Percentiles rank a stretch among this genome's conserved stretches.
phyloP scores from a whole-genome alignment of 208 protist genomes.

The Naegleria lovaniensis region DNA sequence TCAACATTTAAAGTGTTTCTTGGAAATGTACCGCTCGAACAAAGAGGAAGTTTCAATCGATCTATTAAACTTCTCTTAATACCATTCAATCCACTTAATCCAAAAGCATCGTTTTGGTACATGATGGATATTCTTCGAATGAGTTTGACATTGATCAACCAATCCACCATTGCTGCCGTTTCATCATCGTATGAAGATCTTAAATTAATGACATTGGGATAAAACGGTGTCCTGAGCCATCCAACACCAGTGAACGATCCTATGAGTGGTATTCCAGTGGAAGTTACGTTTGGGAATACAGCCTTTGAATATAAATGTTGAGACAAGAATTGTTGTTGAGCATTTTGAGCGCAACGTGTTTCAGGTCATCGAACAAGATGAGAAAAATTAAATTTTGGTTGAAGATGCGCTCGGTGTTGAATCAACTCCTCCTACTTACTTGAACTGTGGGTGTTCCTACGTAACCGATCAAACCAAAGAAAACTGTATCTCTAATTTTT shows the following conservation, averaged over 20 bases:
- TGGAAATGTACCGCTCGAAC: not conserved
- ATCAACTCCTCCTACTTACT: too few species aligned
- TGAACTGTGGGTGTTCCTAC: not conserved
- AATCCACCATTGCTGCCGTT: not conserved
- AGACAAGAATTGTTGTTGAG: too few species aligned
- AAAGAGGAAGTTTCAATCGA: not conserved
- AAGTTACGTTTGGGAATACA: not conserved
- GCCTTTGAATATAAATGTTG: too few species aligned
- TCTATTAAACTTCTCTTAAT: not conserved
- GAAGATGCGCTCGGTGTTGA: too few species aligned
- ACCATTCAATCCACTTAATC: not conserved
- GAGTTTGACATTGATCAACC: not conserved
- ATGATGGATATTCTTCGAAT: not conserved
- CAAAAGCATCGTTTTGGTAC: slow-evolving; percentile 20
- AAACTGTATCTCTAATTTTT: not conserved
- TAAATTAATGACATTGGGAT: not conserved
- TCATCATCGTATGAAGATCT: not conserved
- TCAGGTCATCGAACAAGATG: too few species aligned
- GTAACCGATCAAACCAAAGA: slow-evolving; percentile 22
- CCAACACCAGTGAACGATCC: not conserved
- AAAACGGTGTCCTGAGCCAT: not conserved
- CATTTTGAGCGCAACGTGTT: too few species aligned
- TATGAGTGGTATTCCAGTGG: not conserved
- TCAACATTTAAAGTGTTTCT: slow-evolving; percentile 15
- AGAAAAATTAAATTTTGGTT: too few species aligned